Percentiles rank a stretch among this genome's conserved stretches.
Evolutionary conservation across 1,284 basidiomycete species (phyloP).

Genomic region (Testicularia cyperi): DNA sequence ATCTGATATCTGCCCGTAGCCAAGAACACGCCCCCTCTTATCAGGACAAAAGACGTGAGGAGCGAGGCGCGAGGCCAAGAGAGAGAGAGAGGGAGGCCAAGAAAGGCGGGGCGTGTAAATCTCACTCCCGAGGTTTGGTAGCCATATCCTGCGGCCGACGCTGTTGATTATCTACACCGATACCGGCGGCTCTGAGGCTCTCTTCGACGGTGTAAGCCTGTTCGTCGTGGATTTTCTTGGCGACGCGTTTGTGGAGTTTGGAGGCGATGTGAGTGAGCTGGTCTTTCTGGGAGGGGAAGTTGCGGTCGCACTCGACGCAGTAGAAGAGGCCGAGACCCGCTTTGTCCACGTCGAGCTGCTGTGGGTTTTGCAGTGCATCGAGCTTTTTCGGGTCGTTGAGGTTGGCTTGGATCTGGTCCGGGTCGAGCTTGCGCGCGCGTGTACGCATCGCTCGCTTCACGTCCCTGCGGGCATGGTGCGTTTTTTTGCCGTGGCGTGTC

Average conservation of each 20-base stretch:
- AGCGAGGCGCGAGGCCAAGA: no score
- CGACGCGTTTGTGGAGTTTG: slow-evolving; percentile 57
- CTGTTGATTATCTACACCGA: slow-evolving; percentile 56
- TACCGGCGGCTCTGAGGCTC: slow-evolving; percentile 49
- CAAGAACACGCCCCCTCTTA: no score
- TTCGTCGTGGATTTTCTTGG: slow-evolving; percentile 54
- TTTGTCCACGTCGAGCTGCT: slow-evolving; percentile 54
- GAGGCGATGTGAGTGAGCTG: slow-evolving; percentile 50
- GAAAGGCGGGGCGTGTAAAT: no score
- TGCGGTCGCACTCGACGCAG: slow-evolving; percentile 58
- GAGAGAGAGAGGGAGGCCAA: neutral
- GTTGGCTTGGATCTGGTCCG: slow-evolving; percentile 56
- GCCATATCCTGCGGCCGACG: no score
- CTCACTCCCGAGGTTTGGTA: neutral
- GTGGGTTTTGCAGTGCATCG: slow-evolving; percentile 46
- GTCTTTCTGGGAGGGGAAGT: slow-evolving; percentile 53
- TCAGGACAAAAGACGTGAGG: no score
- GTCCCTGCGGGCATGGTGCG: slow-evolving; percentile 57
- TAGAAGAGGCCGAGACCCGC: slow-evolving; percentile 60
- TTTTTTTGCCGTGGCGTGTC: slow-evolving; percentile 54
- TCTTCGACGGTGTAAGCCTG: slow-evolving; percentile 56
- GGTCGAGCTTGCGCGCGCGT: slow-evolving; percentile 56
- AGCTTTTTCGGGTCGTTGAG: slow-evolving; percentile 46
- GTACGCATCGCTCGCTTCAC: slow-evolving; percentile 56
- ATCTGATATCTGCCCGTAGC: no score